Percentiles rank a stretch among this genome's conserved stretches.
phyloP scores from a whole-genome alignment of 169 alveolate genomes.

The Plasmodium gonderi region DNA sequence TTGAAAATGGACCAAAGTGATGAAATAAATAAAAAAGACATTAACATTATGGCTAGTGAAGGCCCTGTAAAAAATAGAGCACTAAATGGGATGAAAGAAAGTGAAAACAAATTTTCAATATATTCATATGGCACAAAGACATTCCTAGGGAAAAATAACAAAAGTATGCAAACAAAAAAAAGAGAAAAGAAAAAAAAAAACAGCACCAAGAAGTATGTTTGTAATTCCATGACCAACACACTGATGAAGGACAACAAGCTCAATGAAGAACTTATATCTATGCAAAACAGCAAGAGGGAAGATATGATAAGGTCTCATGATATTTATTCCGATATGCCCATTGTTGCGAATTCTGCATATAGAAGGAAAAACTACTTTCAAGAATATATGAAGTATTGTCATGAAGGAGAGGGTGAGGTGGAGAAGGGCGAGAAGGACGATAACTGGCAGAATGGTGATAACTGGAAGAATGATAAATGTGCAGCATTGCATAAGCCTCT shows the following conservation, averaged over 20 bases:
- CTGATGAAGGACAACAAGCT: not conserved
- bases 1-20: not conserved
- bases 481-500: not conserved
- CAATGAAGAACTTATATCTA: not conserved
- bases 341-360: not conserved
- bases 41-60: not conserved
- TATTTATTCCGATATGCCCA: not conserved
- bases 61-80: not conserved
- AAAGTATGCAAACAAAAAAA: not conserved
- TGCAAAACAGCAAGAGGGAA: not conserved
- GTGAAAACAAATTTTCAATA: not conserved
- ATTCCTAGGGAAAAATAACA: not conserved
- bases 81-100: not conserved
- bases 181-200: not conserved
- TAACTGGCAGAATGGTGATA: not conserved
- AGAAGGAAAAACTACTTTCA: conserved; percentile 35
- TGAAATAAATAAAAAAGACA: not conserved
- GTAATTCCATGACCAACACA: not conserved
- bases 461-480: not conserved
- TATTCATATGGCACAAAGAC: not conserved
- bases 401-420: not conserved
- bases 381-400: conserved; percentile 15
- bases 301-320: not conserved
- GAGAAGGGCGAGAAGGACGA: too few relatives aligned
- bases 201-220: not conserved